Conservation (phyloP, 495 filamentous ascomycete genomes). For the Xylaria scruposa region DNA sequence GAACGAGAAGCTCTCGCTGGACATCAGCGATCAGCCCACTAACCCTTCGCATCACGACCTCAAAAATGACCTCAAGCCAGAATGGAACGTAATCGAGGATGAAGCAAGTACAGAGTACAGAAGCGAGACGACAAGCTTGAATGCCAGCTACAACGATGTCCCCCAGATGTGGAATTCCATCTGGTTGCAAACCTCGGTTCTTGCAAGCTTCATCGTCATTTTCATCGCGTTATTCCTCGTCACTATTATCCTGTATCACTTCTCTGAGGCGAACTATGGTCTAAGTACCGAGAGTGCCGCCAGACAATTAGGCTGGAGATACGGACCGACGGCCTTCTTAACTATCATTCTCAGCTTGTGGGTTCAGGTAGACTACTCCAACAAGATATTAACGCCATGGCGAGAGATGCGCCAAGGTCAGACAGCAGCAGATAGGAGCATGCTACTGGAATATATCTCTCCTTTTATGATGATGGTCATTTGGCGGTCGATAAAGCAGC, state of each 20-base stretch:
- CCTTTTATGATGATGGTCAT: slow-evolving; percentile 13
- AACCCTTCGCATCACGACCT: not conserved
- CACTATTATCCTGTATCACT: slow-evolving; percentile 24
- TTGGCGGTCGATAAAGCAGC: slow-evolving; percentile 22
- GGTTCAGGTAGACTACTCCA: slow-evolving; percentile 35
- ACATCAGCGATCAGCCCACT: slow-evolving; percentile 3
- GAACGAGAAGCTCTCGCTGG: not conserved
- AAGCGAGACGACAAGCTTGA: slow-evolving; percentile 2
- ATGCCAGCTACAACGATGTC: not conserved
- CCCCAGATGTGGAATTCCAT: slow-evolving; percentile 24
- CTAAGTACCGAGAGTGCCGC: slow-evolving; percentile 27
- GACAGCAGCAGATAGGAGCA: slow-evolving; percentile 18
- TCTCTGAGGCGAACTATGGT: slow-evolving; percentile 31
- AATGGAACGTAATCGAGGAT: not conserved
- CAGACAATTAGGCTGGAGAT: slow-evolving; percentile 39
- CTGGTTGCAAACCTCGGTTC: slow-evolving; percentile 20
- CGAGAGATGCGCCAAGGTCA: slow-evolving; percentile 25
- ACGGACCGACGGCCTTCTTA: slow-evolving; percentile 42
- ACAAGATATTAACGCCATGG: slow-evolving; percentile 39
- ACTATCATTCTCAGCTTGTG: slow-evolving; percentile 34
- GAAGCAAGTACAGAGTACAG: slow-evolving; percentile 1
- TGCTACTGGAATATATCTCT: slow-evolving; percentile 29
- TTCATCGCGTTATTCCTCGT: slow-evolving; percentile 24
- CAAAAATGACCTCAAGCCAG: not conserved
- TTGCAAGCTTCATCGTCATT: slow-evolving; percentile 21